Base-by-base conservation (phyloP, 2,329 filamentous ascomycete species). In the Phyllosticta citrichinensis region DNA sequence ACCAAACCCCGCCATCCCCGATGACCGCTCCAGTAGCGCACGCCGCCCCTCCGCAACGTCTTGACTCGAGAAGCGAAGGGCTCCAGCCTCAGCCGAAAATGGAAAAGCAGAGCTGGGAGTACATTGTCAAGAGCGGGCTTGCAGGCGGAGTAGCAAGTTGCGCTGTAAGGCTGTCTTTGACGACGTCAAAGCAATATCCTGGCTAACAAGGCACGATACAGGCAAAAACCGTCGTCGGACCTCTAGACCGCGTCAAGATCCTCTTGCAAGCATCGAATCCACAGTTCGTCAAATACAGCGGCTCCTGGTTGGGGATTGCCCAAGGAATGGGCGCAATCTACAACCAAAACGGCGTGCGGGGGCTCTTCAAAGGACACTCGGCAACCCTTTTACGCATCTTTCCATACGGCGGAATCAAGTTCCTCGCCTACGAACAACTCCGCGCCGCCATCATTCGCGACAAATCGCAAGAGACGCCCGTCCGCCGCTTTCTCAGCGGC, bases 161-260 rank as follows among this genome's bases (percentile, higher is more conserved):
- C 77, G 91, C 90, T 66, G 91, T 96, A 84, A 69, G 88, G 80
- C 14, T 22, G 30, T 27, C 9, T 62, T 64, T 56, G 19, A 53
- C 27, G 35, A 47, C 10, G 47, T n/a, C 12, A 19, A 14, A 50
- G n/a, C 35, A 35, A 63, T 57, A 22, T 10, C 25, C 1, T 11
- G 20, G 19, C 56, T 55, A 17, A 57, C 25, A 25, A 33, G 17
- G 40, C 40, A 35, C 58, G 11, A 27, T 62, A 57, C 67, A 96
- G 91, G 94, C 89, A 64, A 99, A 99, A 80, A 97, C 93, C 0
- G 80, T 96, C 6, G 95, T 99, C 47, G 94, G 91, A 24, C 94
- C 94, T 24, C 88, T 99, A 65, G 94, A 99, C 76, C 87, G 94
- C 66, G 94, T 99, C 69, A 99, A 99, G 77, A 99, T 99, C 70